Base-by-base conservation (phyloP, 2,329 filamentous ascomycete genomes). In the Neurospora sp. region DNA sequence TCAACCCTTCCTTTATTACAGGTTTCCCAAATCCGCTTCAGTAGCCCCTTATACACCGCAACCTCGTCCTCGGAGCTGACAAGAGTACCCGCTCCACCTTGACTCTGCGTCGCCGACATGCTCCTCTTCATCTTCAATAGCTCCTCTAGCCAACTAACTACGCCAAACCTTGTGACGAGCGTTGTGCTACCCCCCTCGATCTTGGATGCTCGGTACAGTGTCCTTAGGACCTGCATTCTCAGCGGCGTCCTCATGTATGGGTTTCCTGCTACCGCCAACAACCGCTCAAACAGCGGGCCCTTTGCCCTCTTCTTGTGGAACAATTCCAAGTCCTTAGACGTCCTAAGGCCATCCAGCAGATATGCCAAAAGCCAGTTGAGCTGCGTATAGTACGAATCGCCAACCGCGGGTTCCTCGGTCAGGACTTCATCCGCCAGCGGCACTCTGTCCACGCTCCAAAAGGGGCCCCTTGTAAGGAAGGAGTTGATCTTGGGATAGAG, bases 401-500 rank as follows among this genome's bases (percentile, higher is more conserved):
- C 91, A 67, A 91, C 85, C 33, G 87, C 88, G 0, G 93, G 91
- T 72, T 89, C 86, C 68, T 89, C 86, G 70, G 87, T 84, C 11
- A 90, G 81, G 68, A 90, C 82, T 72, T 86, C 84, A 74, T 87
- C 84, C 33, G 88, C 87, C n/a, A 95, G 84, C 8, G 96, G 86
- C 33, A 96, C 87, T 76, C 88, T 90, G 71, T 92, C 87, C 19
- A 90, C 77, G 13, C 89, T 85, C 95, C 95, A 98, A 33, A 84
- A 80, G 0, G 95, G 94, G 0, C 89, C 87, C 68, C 89, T 89
- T 28, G 92, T 92, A 42, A 98, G 86, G 78, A 94, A 97, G 6
- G 85, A 84, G 81, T 97, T 97, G 80, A 96, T 82, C 78, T 97
- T 97, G 70, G 89, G 87, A 78, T 97, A 98, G 43, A 97, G 86